Evolutionary conservation across 164 flowering plant species (phyloP).

Genomic region (Sextonia rubra): DNA sequence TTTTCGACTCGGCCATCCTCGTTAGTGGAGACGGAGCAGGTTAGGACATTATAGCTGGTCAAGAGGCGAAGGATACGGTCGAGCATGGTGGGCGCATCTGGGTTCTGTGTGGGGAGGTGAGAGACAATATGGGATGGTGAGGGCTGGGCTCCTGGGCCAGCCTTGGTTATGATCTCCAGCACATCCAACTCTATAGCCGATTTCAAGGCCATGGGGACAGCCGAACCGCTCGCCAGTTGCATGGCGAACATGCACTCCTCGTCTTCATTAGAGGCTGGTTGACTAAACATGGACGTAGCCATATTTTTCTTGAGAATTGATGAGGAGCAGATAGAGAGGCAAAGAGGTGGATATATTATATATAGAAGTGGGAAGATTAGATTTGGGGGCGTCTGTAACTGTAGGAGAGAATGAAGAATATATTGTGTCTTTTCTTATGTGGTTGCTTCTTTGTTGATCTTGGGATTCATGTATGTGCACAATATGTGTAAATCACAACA

Average conservation of each 20-base stretch:
- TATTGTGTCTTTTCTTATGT: no score
- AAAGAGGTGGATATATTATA: no score
- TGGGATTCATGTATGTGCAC: no score
- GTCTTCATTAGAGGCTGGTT: slow-evolving; percentile 24
- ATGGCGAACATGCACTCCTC: slow-evolving; percentile 56
- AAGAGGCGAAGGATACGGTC: slow-evolving; percentile 75
- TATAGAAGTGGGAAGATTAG: no score
- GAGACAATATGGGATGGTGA: slow-evolving; percentile 54
- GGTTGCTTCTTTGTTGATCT: no score
- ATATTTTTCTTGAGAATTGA: not conserved
- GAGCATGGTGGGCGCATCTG: slow-evolving; percentile 61
- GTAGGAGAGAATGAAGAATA: no score
- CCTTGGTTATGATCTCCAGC: slow-evolving; percentile 59
- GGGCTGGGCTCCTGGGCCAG: slow-evolving; percentile 47
- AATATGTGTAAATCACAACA: no score
- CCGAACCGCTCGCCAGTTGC: slow-evolving; percentile 57
- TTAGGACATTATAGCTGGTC: slow-evolving; percentile 56
- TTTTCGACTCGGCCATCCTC: slow-evolving; percentile 52
- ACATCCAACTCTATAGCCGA: slow-evolving; percentile 66
- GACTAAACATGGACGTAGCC: not conserved
- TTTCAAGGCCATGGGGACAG: slow-evolving; percentile 69
- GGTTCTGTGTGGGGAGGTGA: slow-evolving; percentile 58
- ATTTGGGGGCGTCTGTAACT: no score
- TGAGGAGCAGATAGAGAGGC: not conserved
- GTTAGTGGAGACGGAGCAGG: slow-evolving; percentile 28